Conservation (phyloP, 805 yeast genomes). For the Zygosaccharomyces siamensis region DNA sequence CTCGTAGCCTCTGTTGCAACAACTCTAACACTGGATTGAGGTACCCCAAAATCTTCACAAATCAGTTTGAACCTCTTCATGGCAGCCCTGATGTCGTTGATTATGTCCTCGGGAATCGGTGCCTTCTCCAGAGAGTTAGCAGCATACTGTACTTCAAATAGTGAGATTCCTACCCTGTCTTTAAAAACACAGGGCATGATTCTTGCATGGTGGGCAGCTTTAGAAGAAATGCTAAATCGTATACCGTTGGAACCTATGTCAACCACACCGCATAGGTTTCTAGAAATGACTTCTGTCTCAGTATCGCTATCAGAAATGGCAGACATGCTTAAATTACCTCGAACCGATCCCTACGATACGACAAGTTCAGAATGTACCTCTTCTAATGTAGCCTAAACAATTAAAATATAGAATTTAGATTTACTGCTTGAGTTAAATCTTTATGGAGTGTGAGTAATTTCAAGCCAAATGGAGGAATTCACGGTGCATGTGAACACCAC, state of each 20-base stretch:
- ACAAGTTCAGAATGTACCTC: neutral
- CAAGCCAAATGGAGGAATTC: neutral
- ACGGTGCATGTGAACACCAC: neutral
- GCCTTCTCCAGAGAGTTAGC: constrained; percentile 38
- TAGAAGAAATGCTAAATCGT: constrained; percentile 65
- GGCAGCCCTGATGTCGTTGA: constrained; percentile 55
- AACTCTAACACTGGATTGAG: constrained; percentile 53
- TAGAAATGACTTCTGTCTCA: constrained; percentile 53
- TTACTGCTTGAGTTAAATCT: neutral
- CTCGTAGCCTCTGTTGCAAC: constrained; percentile 75
- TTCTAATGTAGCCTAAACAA: neutral
- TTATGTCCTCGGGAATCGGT: constrained; percentile 55
- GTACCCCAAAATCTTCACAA: constrained; percentile 71
- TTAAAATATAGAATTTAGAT: neutral
- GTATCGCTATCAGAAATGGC: constrained; percentile 28
- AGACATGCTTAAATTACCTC: constrained; percentile 17
- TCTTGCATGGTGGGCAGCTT: constrained; percentile 64
- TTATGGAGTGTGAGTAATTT: neutral
- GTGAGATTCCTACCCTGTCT: constrained; percentile 64
- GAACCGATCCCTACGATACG: neutral
- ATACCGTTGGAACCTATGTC: constrained; percentile 77
- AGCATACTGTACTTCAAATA: constrained; percentile 56
- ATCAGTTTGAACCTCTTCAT: constrained; percentile 63
- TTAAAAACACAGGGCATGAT: constrained; percentile 75
- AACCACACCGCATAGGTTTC: constrained; percentile 59